Conservation (phyloP, 2,329 filamentous ascomycete genomes). For the Fonsecaea monophora region DNA sequence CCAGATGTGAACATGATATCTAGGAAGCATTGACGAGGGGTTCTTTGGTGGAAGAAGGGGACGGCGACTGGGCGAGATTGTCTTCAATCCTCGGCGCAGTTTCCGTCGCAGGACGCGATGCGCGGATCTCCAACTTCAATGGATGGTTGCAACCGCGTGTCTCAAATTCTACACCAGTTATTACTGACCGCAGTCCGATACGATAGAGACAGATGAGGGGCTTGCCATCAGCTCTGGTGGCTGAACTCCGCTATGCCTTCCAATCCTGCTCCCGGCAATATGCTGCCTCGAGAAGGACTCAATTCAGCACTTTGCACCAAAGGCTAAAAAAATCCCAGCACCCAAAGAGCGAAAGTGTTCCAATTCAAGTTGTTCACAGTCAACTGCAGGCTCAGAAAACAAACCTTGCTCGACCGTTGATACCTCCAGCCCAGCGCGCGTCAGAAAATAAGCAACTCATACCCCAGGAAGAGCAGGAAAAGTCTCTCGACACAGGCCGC, state of each 20-base stretch:
- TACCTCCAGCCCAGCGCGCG: slow-evolving; percentile 3
- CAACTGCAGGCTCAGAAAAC: slow-evolving; percentile 25
- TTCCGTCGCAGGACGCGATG: slow-evolving; percentile 15
- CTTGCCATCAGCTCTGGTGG: slow-evolving; percentile 31
- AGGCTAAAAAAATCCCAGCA: slow-evolving; percentile 24
- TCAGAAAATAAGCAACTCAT: slow-evolving; percentile 28
- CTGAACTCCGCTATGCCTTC: slow-evolving; percentile 36
- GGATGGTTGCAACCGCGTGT: slow-evolving; percentile 12
- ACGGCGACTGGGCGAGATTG: background rate
- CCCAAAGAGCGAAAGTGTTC: slow-evolving; percentile 19
- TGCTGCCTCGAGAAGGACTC: slow-evolving; percentile 23
- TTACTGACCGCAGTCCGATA: background rate
- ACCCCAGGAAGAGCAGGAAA: slow-evolving; percentile 26
- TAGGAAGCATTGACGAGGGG: background rate
- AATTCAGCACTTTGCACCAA: slow-evolving; percentile 30
- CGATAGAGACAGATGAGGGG: slow-evolving; percentile 18
- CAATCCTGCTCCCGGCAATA: slow-evolving; percentile 34
- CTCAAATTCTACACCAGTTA: background rate
- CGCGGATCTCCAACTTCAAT: slow-evolving; percentile 8
- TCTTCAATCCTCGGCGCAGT: slow-evolving; percentile 31
- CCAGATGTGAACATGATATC: background rate
- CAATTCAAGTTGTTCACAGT: slow-evolving; percentile 34
- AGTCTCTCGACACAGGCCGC: slow-evolving; percentile 30
- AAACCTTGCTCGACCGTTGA: background rate
- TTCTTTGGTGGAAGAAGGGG: background rate